Conservation (phyloP, 305 asterid genomes). For the Fraxinus baroniana region DNA sequence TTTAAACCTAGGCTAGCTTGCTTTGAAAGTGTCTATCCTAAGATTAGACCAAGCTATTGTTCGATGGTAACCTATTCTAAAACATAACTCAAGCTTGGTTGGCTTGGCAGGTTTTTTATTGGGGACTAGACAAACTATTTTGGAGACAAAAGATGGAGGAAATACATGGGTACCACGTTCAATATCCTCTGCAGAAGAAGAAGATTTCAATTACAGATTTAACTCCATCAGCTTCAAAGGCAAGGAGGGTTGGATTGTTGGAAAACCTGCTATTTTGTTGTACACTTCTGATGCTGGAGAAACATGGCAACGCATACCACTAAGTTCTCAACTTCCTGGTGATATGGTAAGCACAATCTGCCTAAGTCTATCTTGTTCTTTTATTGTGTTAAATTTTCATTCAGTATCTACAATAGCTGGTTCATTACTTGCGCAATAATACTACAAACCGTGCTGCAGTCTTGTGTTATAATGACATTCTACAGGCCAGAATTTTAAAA, state of each 20-base stretch:
- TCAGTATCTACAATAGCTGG: not conserved
- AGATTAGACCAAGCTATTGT: no score
- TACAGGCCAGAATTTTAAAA: not conserved
- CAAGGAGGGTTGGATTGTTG: slow-evolving; percentile 96
- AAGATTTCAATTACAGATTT: slow-evolving; percentile 89
- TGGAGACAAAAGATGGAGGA: slow-evolving; percentile 98
- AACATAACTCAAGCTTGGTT: not conserved
- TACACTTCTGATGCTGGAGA: slow-evolving; percentile 65
- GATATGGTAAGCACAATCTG: slow-evolving; percentile 42
- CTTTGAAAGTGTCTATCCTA: no score
- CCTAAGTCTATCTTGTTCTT: not conserved
- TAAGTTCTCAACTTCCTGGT: slow-evolving; percentile 67
- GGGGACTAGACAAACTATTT: slow-evolving; percentile 90
- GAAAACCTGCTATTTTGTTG: slow-evolving; percentile 85
- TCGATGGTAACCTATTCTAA: not conserved
- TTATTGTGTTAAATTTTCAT: not conserved
- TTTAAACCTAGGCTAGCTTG: no score
- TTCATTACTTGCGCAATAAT: not conserved
- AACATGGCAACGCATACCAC: slow-evolving; percentile 55
- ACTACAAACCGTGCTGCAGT: not conserved
- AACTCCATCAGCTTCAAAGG: slow-evolving; percentile 91
- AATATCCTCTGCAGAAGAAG: slow-evolving; percentile 90
- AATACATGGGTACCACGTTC: slow-evolving; percentile 81
- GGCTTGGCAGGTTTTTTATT: slow-evolving; percentile 65
- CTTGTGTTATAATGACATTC: not conserved